phyloP scores from a whole-genome alignment of 345 rosid genomes.

The Physaria fendleri region DNA sequence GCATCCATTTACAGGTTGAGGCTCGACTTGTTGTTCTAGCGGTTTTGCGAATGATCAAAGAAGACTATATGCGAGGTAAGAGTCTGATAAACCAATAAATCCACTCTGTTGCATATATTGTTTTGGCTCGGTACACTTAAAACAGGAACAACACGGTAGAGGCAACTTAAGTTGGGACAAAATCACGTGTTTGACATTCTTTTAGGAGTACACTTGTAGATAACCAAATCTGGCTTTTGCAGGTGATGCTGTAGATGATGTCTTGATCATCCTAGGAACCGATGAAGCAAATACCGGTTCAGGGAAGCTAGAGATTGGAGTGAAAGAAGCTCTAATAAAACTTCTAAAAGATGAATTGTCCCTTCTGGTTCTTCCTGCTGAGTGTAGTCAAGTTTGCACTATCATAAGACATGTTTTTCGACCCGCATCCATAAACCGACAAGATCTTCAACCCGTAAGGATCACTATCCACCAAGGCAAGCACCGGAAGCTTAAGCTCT shows the following conservation, averaged over 20 bases:
- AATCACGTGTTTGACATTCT: neutral
- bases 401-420: slow-evolving; percentile 97
- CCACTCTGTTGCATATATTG: neutral
- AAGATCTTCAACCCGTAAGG: slow-evolving; percentile 91
- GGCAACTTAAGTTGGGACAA: neutral
- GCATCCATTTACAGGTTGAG: slow-evolving; percentile 59
- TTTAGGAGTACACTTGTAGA: neutral
- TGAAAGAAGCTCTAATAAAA: slow-evolving; percentile 46
- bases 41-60: slow-evolving; percentile 82
- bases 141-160: neutral
- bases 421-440: slow-evolving; percentile 94
- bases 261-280: slow-evolving; percentile 61
- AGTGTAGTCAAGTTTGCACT: slow-evolving; percentile 94
- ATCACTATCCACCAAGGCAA: slow-evolving; percentile 94
- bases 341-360: slow-evolving; percentile 64
- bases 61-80: slow-evolving; percentile 56
- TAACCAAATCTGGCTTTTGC: slow-evolving; percentile 27
- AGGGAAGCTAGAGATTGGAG: slow-evolving; percentile 27
- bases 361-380: slow-evolving; percentile 46
- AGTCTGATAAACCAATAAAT: neutral
- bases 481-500: slow-evolving; percentile 88
- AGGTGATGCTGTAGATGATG: slow-evolving; percentile 71
- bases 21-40: slow-evolving; percentile 90
- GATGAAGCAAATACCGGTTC: slow-evolving; percentile 26
- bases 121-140: neutral